A percentile compares a stretch with the other conserved stretches of the same genome.
These are phyloP conservation scores for Colletotrichum sp. DNA, from an alignment of 2,329 filamentous ascomycete species.

Conservation along the genomic window DNA sequence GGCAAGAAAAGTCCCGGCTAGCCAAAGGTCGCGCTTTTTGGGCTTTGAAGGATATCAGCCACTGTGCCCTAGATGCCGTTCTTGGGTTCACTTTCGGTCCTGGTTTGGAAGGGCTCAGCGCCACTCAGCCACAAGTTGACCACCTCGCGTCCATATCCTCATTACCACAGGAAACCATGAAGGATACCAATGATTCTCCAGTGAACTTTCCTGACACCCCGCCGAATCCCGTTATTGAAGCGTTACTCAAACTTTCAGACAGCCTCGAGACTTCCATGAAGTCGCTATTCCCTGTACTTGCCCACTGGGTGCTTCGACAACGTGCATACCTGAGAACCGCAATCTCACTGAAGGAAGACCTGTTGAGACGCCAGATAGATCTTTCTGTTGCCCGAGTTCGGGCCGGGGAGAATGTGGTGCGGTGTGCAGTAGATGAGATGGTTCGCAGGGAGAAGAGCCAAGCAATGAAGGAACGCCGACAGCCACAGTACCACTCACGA, in stretches of 20 bases:
- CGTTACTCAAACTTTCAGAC: not conserved
- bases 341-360: not conserved
- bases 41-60: slow-evolving; percentile 32
- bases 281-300: slow-evolving; percentile 1
- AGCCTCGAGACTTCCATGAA: slow-evolving; percentile 14
- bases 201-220: not conserved
- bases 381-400: not conserved
- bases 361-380: not conserved
- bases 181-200: not conserved
- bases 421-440: slow-evolving; percentile 11
- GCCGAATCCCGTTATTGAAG: not conserved
- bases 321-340: not conserved
- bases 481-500: slow-evolving; percentile 14
- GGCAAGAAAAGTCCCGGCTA: slow-evolving; percentile 34
- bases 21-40: slow-evolving; percentile 34
- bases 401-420: not conserved
- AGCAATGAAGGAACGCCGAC: not conserved
- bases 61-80: slow-evolving; percentile 35
- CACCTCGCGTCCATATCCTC: not conserved
- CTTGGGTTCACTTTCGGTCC: slow-evolving; percentile 33
- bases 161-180: not conserved
- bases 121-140: slow-evolving; percentile 8
- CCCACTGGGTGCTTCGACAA: slow-evolving; percentile 9
- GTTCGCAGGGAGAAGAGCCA: slow-evolving; percentile 1
- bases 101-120: not conserved